Conservation (phyloP, 1,284 basidiomycete genomes). For the Inonotus obliquus region DNA sequence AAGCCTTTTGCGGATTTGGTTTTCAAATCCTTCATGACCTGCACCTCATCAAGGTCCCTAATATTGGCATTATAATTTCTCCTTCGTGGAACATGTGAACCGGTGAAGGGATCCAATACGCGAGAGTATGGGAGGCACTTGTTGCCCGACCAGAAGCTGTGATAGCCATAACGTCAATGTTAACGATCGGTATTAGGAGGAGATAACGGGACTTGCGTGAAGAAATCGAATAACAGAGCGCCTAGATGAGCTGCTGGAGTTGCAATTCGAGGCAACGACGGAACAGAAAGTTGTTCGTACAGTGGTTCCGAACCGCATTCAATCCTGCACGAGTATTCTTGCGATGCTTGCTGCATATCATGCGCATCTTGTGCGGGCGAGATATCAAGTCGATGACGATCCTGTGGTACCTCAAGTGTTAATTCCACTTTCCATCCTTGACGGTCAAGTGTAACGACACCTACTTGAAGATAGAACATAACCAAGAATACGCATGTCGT, state of each 20-base stretch:
- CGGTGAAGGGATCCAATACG: not conserved
- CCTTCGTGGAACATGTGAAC: not conserved
- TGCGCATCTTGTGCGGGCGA: not conserved
- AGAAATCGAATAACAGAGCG: not conserved
- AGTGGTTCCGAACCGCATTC: not conserved
- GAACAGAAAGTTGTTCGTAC: not conserved
- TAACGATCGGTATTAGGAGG: not conserved
- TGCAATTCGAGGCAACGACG: not conserved
- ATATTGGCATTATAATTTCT: not conserved
- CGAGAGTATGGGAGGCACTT: not conserved
- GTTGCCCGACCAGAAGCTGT: not conserved
- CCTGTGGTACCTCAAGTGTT: not conserved
- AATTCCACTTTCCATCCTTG: not conserved
- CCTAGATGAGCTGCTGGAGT: not conserved
- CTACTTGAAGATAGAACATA: constrained; percentile 12
- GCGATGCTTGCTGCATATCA: not conserved
- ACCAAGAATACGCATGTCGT: constrained; percentile 9
- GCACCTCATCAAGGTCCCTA: not conserved
- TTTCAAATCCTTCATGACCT: not conserved
- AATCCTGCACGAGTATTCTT: not conserved
- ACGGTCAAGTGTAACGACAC: not conserved
- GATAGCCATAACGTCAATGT: not conserved
- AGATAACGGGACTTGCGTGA: not conserved
- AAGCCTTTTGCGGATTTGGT: not conserved
- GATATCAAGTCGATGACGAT: not conserved